Evolutionary conservation across 805 yeast genomes (phyloP).

Genomic region (Ogataea ramenticola): DNA sequence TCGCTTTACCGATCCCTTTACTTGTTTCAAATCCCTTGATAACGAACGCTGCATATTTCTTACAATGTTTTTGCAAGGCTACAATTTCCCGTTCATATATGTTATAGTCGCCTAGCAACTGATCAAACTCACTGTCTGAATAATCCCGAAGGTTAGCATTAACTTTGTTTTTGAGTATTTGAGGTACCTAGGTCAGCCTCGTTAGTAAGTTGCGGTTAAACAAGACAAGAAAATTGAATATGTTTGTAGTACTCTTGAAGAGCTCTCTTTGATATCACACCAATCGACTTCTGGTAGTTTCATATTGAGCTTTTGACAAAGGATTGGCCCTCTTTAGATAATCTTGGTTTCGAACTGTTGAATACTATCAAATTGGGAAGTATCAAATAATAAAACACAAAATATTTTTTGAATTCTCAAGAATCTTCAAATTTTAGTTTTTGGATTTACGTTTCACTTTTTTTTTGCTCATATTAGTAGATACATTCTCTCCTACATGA

Average conservation of each 20-base stretch:
- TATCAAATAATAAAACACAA: no score
- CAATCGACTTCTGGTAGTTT: neutral
- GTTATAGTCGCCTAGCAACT: neutral
- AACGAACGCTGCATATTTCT: neutral
- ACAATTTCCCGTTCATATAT: neutral
- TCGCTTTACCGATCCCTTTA: neutral
- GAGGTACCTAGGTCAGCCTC: conserved; percentile 15
- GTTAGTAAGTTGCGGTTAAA: neutral
- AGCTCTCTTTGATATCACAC: conserved; percentile 1
- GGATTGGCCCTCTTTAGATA: no score
- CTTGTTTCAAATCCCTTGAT: neutral
- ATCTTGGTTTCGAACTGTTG: no score
- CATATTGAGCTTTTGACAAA: neutral
- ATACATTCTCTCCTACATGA: no score
- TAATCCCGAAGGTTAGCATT: neutral
- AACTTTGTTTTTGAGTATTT: conserved; percentile 13
- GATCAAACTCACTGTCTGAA: neutral
- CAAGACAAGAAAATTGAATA: conserved; percentile 5
- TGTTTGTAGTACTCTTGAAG: neutral
- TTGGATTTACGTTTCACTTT: no score
- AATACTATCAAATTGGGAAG: no score
- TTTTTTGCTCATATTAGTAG: no score
- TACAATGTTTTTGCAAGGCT: neutral
- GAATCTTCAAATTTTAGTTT: no score
- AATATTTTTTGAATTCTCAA: no score